phyloP scores from a whole-genome alignment of 139 green algal genomes.

The Bryopsis sp. region DNA sequence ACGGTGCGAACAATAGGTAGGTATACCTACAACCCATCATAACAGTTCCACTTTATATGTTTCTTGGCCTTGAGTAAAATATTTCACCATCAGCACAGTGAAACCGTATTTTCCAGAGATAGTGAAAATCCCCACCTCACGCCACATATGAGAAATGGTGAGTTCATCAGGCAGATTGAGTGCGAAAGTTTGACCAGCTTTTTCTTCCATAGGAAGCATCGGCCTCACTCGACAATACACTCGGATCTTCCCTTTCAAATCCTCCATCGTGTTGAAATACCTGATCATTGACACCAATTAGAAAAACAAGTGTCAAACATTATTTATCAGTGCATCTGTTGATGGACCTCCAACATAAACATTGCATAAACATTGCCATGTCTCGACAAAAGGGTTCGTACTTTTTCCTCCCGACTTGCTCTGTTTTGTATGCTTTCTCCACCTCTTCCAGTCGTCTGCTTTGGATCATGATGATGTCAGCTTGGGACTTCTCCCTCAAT shows the following conservation, averaged over 20 bases:
- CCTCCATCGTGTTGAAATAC: slow-evolving; percentile 55
- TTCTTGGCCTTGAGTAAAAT: no score
- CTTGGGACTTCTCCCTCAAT: slow-evolving; percentile 75
- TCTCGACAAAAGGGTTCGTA: no score
- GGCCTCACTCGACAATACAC: slow-evolving; percentile 87
- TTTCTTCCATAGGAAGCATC: slow-evolving; percentile 71
- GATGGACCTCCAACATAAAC: no score
- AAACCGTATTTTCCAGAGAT: no score
- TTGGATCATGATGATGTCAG: slow-evolving; percentile 64
- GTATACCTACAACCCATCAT: no score
- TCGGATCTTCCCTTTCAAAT: slow-evolving; percentile 97
- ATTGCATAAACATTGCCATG: no score
- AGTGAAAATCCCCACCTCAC: no score
- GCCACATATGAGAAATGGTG: slow-evolving; percentile 79
- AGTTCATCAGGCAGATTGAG: slow-evolving; percentile 70
- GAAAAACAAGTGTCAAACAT: not conserved
- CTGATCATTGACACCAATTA: not conserved
- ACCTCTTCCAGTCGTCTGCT: slow-evolving; percentile 82
- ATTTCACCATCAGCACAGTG: no score
- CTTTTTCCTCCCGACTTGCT: slow-evolving; percentile 59
- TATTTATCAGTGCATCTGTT: no score
- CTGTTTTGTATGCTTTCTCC: slow-evolving; percentile 83
- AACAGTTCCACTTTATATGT: no score
- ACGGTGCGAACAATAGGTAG: no score
- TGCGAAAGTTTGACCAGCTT: not conserved